Percentiles rank a stretch among this genome's conserved stretches.
These are phyloP conservation scores for Sporothrix phasma DNA, from an alignment of 2,329 filamentous ascomycete species.

Conservation along the genomic window DNA sequence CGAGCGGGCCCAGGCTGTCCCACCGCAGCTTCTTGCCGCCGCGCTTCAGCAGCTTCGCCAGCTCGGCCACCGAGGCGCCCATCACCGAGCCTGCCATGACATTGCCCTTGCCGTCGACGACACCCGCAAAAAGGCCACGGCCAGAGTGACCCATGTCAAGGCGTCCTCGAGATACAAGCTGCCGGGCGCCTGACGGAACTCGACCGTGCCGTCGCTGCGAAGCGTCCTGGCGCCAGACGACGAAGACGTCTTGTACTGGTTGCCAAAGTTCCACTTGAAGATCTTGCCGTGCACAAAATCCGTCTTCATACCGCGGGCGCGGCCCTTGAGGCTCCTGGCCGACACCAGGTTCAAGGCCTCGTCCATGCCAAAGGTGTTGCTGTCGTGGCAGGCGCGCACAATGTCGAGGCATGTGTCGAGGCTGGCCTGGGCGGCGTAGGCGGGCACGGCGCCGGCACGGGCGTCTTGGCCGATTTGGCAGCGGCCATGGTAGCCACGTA, in stretches of 20 bases:
- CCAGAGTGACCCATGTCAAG: constrained; percentile 26
- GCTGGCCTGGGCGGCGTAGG: background rate
- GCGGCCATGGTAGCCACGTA: background rate
- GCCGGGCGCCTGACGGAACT: constrained; percentile 31
- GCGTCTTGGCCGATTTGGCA: background rate
- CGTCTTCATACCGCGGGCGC: constrained; percentile 23
- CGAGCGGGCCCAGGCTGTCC: constrained; percentile 23
- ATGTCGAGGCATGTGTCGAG: constrained; percentile 20
- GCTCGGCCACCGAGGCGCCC: constrained; percentile 20
- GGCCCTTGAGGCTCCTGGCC: constrained; percentile 25
- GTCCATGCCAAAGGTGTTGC: background rate
- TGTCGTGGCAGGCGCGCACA: constrained; percentile 19
- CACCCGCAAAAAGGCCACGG: constrained; percentile 28
- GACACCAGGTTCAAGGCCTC: constrained; percentile 28
- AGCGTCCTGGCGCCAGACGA: background rate
- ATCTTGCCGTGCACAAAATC: constrained; percentile 31
- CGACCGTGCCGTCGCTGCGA: constrained; percentile 25
- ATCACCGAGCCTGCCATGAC: background rate
- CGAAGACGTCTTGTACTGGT: constrained; percentile 8
- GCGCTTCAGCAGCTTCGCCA: constrained; percentile 22
- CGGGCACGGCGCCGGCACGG: background rate
- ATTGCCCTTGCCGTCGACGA: constrained; percentile 16
- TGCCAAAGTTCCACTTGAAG: constrained; percentile 32
- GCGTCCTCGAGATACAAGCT: constrained; percentile 25
- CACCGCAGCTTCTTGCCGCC: constrained; percentile 23